These are phyloP conservation scores for Somion occarium DNA, from an alignment of 1,284 basidiomycete genomes.

Conservation along the genomic window DNA sequence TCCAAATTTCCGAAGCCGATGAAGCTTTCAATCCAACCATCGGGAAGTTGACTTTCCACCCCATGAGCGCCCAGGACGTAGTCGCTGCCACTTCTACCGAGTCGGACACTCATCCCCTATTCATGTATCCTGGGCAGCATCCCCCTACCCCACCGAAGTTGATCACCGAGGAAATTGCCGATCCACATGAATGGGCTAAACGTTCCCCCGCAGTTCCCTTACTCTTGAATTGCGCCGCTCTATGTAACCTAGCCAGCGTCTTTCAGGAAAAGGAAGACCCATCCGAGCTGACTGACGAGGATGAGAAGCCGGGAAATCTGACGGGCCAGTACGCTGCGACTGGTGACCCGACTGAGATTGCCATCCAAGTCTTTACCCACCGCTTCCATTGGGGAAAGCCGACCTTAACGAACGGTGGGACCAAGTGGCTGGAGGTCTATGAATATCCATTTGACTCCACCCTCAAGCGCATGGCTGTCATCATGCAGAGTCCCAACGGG, in stretches of 20 bases:
- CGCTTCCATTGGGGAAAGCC: slow-evolving; percentile 7
- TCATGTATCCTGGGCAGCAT: background rate
- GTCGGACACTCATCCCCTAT: background rate
- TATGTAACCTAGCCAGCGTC: slow-evolving; percentile 5
- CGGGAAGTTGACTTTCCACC: slow-evolving; percentile 5
- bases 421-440: slow-evolving; percentile 6
- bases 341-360: slow-evolving; percentile 64
- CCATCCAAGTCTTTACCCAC: slow-evolving; percentile 9
- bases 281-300: background rate
- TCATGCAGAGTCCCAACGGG: slow-evolving; percentile 28
- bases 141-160: background rate
- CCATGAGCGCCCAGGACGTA: background rate
- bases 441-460: slow-evolving; percentile 60
- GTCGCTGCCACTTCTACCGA: background rate
- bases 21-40: slow-evolving; percentile 10
- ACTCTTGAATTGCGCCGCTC: background rate
- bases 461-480: slow-evolving; percentile 54
- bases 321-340: slow-evolving; percentile 28
- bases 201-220: background rate
- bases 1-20: background rate
- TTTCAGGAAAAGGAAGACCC: slow-evolving; percentile 1
- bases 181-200: background rate
- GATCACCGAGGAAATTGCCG: background rate
- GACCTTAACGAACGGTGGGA: background rate
- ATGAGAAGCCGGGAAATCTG: slow-evolving; percentile 46